A percentile compares a stretch with the other conserved stretches of the same genome.
phyloP scores from a whole-genome alignment of 148 eudicot genomes.

The Simmondsia chinensis region DNA sequence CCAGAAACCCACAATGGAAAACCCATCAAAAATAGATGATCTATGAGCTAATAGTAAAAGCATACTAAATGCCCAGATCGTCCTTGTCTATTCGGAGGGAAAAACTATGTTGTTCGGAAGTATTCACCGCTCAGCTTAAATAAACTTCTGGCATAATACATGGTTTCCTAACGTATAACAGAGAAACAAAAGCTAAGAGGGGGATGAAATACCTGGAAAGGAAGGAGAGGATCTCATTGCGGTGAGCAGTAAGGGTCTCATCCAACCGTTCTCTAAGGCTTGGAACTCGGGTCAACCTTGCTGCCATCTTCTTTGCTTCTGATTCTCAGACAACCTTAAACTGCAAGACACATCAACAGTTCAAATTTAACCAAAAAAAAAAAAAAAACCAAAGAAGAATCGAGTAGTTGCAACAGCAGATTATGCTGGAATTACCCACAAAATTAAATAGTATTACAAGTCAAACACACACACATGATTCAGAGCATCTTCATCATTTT shows the following conservation, averaged over 20 bases:
- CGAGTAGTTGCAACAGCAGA: neutral
- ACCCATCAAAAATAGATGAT: no score
- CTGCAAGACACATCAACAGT: slow-evolving; percentile 14
- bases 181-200: neutral
- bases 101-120: no score
- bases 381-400: neutral
- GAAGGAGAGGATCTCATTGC: slow-evolving; percentile 60
- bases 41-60: no score
- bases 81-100: no score
- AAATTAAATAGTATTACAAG: neutral
- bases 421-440: no score
- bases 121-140: no score
- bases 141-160: neutral
- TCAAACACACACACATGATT: no score
- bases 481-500: no score
- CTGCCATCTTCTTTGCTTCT: slow-evolving; percentile 33
- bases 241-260: slow-evolving; percentile 51
- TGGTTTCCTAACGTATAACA: neutral
- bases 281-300: slow-evolving; percentile 53
- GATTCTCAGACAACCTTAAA: slow-evolving; percentile 14
- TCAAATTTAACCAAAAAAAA: neutral
- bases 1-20: no score
- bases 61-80: no score
- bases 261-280: slow-evolving; percentile 76
- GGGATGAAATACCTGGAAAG: slow-evolving; percentile 35